phyloP scores from a whole-genome alignment of 1,139 yeast genomes.

The Blastobotrys elegans region DNA sequence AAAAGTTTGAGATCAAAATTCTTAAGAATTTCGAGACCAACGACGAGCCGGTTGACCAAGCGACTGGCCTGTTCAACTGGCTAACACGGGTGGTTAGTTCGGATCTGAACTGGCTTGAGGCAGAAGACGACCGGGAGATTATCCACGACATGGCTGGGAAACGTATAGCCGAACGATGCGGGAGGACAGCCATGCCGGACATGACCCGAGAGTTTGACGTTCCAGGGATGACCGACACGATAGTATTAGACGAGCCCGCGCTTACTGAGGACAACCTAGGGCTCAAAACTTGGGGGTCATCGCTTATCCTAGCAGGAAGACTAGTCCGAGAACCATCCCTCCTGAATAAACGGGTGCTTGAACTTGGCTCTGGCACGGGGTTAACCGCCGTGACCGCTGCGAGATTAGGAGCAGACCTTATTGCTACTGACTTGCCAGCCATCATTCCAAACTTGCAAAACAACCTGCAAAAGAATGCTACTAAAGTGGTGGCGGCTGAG shows the following conservation, averaged over 20 bases:
- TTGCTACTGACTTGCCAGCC: constrained; percentile 73
- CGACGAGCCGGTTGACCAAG: constrained; percentile 21
- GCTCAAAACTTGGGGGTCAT: constrained; percentile 93
- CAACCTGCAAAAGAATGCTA: constrained; percentile 50
- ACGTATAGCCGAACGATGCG: constrained; percentile 77
- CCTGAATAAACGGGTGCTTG: constrained; percentile 42
- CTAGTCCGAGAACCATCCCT: constrained; percentile 34
- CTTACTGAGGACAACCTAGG: constrained; percentile 84
- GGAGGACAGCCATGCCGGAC: constrained; percentile 80
- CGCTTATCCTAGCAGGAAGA: constrained; percentile 61
- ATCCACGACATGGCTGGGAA: constrained; percentile 55
- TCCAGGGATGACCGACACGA: constrained; percentile 17
- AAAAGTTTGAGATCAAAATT: constrained; percentile 45
- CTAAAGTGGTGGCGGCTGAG: constrained; percentile 39
- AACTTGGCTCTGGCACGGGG: constrained; percentile 94
- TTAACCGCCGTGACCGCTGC: constrained; percentile 67
- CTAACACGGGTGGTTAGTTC: constrained; percentile 60
- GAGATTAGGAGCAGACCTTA: constrained; percentile 46
- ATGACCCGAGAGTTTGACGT: constrained; percentile 46
- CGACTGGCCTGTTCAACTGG: constrained; percentile 48
- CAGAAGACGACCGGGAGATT: constrained; percentile 37
- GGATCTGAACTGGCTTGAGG: constrained; percentile 47
- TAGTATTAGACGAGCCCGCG: constrained; percentile 71
- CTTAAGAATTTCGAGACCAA: constrained; percentile 50
- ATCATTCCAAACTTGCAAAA: constrained; percentile 61